phyloP scores from a whole-genome alignment of 2,329 filamentous ascomycete species.

The Botrytis paeoniae region DNA sequence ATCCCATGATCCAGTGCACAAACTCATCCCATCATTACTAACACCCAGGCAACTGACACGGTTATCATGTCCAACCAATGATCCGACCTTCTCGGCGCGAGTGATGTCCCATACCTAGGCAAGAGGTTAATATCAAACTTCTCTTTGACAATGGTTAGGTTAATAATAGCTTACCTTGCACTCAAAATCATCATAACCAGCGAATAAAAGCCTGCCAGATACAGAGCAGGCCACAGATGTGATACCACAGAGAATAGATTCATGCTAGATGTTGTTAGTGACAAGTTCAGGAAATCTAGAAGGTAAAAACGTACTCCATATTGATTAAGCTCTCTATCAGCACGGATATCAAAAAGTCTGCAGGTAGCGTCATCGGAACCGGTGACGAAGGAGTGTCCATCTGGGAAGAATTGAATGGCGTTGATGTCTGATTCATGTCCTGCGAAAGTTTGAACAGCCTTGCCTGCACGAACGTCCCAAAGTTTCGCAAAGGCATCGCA shows the following conservation, averaged over 20 bases:
- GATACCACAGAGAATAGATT: constrained; percentile 95
- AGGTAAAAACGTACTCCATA: constrained; percentile 55
- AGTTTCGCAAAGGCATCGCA: constrained; percentile 98
- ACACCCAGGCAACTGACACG: constrained; percentile 97
- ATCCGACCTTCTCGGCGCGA: constrained; percentile 94
- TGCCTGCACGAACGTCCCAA: constrained; percentile 97
- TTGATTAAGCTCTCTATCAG: constrained; percentile 74
- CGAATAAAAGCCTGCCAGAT: constrained; percentile 90
- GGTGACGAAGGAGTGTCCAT: constrained; percentile 96
- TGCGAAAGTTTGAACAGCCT: constrained; percentile 97
- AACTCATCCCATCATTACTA: constrained; percentile 97
- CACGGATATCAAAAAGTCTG: constrained; percentile 94
- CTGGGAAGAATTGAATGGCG: constrained; percentile 98
- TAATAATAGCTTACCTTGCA: constrained; percentile 75
- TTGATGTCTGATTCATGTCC: constrained; percentile 99
- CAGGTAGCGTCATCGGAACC: constrained; percentile 97
- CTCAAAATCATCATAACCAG: constrained; percentile 98
- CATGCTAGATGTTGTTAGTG: constrained; percentile 60
- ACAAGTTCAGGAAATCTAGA: constrained; percentile 18
- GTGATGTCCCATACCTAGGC: constrained; percentile 93
- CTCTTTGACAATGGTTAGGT: background rate
- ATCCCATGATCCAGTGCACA: constrained; percentile 99
- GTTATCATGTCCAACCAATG: constrained; percentile 95
- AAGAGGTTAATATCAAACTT: constrained; percentile 18
- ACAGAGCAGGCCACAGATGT: constrained; percentile 98